Conservation (phyloP, 2,329 filamentous ascomycete genomes). For the Pochonia chlamydosporia region DNA sequence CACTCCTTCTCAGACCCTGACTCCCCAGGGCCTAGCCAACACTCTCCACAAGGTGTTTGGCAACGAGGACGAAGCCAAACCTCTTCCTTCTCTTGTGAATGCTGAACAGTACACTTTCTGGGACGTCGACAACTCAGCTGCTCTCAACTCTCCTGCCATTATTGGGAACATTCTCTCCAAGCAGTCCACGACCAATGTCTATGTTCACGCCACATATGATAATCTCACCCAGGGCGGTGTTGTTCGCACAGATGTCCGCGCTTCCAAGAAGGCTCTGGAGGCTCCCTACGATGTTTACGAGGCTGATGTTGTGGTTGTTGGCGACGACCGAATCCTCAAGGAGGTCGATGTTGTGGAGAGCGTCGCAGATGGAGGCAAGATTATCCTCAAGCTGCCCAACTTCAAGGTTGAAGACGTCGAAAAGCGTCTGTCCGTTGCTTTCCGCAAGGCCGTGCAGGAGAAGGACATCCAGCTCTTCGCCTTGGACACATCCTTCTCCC, state of each 20-base stretch:
- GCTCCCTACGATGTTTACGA: constrained; percentile 75
- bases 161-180: constrained; percentile 60
- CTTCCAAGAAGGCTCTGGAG: constrained; percentile 76
- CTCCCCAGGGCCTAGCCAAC: constrained; percentile 47
- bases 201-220: constrained; percentile 56
- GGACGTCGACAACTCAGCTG: constrained; percentile 73
- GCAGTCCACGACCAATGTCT: constrained; percentile 60
- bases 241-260: constrained; percentile 78
- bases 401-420: constrained; percentile 86
- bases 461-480: constrained; percentile 69
- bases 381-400: constrained; percentile 71
- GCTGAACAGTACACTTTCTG: constrained; percentile 89
- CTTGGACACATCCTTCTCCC: constrained; percentile 64
- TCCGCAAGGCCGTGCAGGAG: constrained; percentile 66
- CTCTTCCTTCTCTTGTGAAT: constrained; percentile 40
- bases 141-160: constrained; percentile 57
- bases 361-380: constrained; percentile 62
- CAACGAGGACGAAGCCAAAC: constrained; percentile 47
- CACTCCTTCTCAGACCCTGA: constrained; percentile 56
- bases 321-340: constrained; percentile 72
- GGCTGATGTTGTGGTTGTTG: constrained; percentile 74
- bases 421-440: constrained; percentile 68
- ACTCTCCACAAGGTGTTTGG: constrained; percentile 43
- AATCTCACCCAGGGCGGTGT: constrained; percentile 70
- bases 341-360: constrained; percentile 69